phyloP scores from a whole-genome alignment of 306 rosid species.

The Fragaria vesca region DNA sequence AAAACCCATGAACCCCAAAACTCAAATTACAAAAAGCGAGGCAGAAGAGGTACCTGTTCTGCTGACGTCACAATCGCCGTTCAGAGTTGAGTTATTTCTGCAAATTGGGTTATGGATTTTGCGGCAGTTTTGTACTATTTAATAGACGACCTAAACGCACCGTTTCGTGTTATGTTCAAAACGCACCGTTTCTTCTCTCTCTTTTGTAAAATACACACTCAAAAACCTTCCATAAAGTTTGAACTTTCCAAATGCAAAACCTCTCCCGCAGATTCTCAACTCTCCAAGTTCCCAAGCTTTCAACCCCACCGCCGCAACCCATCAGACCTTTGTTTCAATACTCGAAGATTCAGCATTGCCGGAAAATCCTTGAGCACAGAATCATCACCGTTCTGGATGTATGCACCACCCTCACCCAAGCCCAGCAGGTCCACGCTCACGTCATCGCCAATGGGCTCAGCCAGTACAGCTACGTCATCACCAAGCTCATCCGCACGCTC shows the following conservation, averaged over 20 bases:
- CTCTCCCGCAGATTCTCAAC: slow-evolving; percentile 33
- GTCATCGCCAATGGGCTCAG: slow-evolving; percentile 44
- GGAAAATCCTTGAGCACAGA: slow-evolving; percentile 42
- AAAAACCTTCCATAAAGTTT: not conserved
- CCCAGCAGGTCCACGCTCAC: slow-evolving; percentile 62
- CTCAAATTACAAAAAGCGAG: not conserved
- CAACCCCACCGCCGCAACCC: slow-evolving; percentile 7
- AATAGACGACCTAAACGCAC: not conserved
- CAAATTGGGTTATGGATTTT: not conserved
- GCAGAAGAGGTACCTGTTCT: not conserved
- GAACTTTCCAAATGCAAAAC: slow-evolving; percentile 23
- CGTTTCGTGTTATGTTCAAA: not conserved
- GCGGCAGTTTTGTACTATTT: not conserved
- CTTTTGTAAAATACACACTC: not conserved
- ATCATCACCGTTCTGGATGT: slow-evolving; percentile 39
- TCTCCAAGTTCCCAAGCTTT: slow-evolving; percentile 11
- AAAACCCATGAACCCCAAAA: not conserved
- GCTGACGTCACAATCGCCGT: not conserved
- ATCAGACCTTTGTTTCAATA: not conserved
- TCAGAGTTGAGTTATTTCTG: not conserved
- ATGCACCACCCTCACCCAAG: slow-evolving; percentile 38
- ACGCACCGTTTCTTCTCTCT: not conserved
- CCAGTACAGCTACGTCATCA: slow-evolving; percentile 59
- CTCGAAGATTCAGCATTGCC: slow-evolving; percentile 26
- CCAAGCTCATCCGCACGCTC: slow-evolving; percentile 68